phyloP scores from a whole-genome alignment of 345 rosid species.

The Pistacia vera region DNA sequence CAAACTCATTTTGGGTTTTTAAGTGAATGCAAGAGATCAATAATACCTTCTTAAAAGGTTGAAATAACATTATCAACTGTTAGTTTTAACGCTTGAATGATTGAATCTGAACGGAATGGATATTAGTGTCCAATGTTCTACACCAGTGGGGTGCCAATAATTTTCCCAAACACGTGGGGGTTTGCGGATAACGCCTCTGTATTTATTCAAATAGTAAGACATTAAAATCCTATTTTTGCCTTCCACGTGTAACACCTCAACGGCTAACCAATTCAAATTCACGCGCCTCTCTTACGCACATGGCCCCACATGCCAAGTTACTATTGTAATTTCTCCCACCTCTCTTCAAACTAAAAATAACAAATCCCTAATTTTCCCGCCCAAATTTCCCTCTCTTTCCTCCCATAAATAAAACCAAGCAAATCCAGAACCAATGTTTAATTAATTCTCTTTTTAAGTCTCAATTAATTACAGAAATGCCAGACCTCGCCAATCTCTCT shows the following conservation, averaged over 20 bases:
- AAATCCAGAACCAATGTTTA: not conserved
- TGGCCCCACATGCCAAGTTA: not conserved
- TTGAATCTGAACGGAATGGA: no score
- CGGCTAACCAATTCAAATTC: slow-evolving; percentile 2
- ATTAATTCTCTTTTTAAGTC: not conserved
- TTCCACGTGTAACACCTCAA: not conserved
- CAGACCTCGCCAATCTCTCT: slow-evolving; percentile 58
- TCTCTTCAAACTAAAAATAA: not conserved
- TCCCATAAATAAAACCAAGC: not conserved
- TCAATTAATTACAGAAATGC: slow-evolving; percentile 36
- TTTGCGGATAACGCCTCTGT: no score
- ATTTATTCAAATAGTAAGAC: no score
- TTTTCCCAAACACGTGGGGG: no score
- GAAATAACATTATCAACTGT: no score
- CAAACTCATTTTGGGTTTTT: no score
- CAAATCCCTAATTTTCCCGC: slow-evolving; percentile 38
- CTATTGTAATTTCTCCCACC: not conserved
- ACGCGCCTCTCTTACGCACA: not conserved
- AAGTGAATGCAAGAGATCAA: no score
- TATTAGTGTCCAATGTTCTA: no score
- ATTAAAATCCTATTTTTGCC: not conserved
- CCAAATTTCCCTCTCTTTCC: slow-evolving; percentile 14
- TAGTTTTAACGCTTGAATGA: no score
- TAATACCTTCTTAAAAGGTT: no score
- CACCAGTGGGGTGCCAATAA: no score